These are phyloP conservation scores for Monilinia aucupariae DNA, from an alignment of 2,329 filamentous ascomycete species.

Conservation along the genomic window DNA sequence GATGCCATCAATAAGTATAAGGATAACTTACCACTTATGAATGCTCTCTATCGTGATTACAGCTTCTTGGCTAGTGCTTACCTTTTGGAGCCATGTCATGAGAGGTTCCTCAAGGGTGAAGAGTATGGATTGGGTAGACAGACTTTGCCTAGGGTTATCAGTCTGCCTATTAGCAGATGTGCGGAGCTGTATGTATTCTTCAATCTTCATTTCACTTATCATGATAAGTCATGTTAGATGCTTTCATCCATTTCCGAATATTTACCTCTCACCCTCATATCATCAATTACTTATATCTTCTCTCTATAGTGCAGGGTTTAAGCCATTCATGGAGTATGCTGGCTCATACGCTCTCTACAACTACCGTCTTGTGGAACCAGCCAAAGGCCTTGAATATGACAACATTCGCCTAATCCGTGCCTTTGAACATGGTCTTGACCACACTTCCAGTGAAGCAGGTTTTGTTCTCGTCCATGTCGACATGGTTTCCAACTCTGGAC, in stretches of 20 bases:
- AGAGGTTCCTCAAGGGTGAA: constrained; percentile 63
- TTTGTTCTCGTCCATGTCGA: constrained; percentile 95
- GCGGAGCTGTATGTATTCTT: constrained; percentile 70
- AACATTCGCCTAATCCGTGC: constrained; percentile 82
- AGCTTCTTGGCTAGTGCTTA: constrained; percentile 86
- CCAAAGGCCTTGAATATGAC: constrained; percentile 52
- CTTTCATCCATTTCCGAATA: constrained; percentile 5
- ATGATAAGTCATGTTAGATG: neutral
- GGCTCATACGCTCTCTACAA: constrained; percentile 65
- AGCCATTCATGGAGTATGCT: constrained; percentile 86
- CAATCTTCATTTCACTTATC: neutral
- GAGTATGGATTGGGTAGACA: constrained; percentile 74
- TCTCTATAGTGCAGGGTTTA: constrained; percentile 57
- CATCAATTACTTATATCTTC: neutral
- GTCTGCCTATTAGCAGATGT: constrained; percentile 76
- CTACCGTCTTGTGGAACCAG: constrained; percentile 55
- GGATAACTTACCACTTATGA: constrained; percentile 71
- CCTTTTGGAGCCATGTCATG: constrained; percentile 84
- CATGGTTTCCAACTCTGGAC: constrained; percentile 84
- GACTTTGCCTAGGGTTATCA: constrained; percentile 65
- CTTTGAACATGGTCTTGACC: constrained; percentile 85
- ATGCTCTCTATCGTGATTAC: constrained; percentile 86
- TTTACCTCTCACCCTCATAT: neutral
- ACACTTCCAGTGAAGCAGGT: constrained; percentile 81
- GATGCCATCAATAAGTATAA: constrained; percentile 65